Conservation (phyloP, 306 rosid genomes). For the Macrotyloma uniflorum region DNA sequence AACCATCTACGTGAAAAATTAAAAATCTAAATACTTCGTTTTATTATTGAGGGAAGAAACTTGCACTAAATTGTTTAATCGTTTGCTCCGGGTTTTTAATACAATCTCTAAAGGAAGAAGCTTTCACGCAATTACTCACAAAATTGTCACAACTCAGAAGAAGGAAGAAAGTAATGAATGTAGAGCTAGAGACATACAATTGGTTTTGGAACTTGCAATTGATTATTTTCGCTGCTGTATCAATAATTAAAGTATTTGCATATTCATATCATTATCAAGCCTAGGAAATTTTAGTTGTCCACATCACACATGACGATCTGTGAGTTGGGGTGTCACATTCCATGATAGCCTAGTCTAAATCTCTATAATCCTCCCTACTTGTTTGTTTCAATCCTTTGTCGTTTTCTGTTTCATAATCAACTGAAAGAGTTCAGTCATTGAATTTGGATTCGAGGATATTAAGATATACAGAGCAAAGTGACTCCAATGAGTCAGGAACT, state of each 20-base stretch:
- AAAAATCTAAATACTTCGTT: not conserved
- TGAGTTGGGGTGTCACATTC: conserved; percentile 41
- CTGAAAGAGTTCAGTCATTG: conserved; percentile 20
- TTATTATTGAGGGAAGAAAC: not conserved
- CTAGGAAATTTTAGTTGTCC: conserved; percentile 12
- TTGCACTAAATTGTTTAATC: not conserved
- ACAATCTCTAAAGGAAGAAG: not conserved
- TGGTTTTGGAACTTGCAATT: conserved; percentile 29
- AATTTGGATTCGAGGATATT: conserved; percentile 13
- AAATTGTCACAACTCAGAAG: conserved; percentile 4
- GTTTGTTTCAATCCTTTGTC: conserved; percentile 34
- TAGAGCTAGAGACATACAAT: conserved; percentile 20
- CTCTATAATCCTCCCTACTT: conserved; percentile 23
- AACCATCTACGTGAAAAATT: not conserved
- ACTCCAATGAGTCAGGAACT: conserved; percentile 4
- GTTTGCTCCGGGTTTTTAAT: not conserved
- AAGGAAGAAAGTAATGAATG: conserved; percentile 20
- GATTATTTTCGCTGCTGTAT: not conserved
- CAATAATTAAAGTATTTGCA: conserved; percentile 10
- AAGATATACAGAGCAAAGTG: conserved; percentile 1
- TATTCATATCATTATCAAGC: conserved; percentile 29
- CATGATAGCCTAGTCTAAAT: conserved; percentile 22
- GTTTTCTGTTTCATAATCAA: conserved; percentile 27
- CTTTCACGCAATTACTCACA: not conserved
- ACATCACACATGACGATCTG: conserved; percentile 18